Conservation (phyloP, 306 rosid species). For the Casuarina glauca region DNA sequence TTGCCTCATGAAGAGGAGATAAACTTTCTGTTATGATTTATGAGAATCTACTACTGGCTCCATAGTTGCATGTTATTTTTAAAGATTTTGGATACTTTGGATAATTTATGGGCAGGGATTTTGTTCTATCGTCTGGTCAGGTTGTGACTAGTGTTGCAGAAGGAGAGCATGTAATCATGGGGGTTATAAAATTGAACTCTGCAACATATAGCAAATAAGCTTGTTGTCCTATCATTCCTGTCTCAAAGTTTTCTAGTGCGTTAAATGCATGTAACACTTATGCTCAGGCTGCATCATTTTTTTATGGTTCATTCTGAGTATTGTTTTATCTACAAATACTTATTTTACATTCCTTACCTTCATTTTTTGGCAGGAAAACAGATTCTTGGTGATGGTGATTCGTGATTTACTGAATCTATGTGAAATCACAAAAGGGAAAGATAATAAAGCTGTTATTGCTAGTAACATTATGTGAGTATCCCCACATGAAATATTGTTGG, state of each 20-base stretch:
- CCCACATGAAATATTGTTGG: background rate
- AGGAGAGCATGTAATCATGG: background rate
- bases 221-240: background rate
- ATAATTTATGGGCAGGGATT: background rate
- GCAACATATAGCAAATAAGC: background rate
- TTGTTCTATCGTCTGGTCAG: background rate
- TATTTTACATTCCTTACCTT: constrained; percentile 19
- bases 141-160: background rate
- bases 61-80: background rate
- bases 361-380: constrained; percentile 71
- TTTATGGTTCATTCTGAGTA: background rate
- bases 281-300: background rate
- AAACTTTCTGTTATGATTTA: background rate
- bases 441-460: constrained; percentile 97
- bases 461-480: constrained; percentile 89
- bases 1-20: constrained; percentile 6
- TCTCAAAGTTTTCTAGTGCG: background rate
- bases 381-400: constrained; percentile 99
- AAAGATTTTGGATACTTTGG: background rate
- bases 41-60: background rate
- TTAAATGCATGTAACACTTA: background rate
- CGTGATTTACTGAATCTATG: constrained; percentile 92
- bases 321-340: constrained; percentile 5
- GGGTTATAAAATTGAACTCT: background rate
- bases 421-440: constrained; percentile 96